These are phyloP conservation scores for Discostella stelligeroides DNA, from an alignment of 108 stramenopile species.

Conservation along the genomic window DNA sequence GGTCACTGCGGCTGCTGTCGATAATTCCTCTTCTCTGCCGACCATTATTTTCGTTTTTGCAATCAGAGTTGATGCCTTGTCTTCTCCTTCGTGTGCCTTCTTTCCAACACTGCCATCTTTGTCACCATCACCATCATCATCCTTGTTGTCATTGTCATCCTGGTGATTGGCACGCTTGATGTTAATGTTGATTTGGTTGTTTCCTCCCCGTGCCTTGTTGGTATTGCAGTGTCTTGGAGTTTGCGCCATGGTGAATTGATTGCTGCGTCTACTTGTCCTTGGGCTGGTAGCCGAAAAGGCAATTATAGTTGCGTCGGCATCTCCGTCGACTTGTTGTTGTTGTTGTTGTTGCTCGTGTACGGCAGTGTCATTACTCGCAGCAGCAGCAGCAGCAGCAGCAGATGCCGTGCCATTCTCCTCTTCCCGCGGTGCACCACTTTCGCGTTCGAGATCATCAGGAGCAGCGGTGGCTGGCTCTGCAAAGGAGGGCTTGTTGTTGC, in stretches of 20 bases:
- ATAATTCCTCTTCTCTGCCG: not conserved
- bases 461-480: too few species aligned
- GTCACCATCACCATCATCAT: not conserved
- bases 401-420: not conserved
- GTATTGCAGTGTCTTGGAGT: conserved; percentile 12
- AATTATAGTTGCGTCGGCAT: too few species aligned
- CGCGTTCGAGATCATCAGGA: too few species aligned
- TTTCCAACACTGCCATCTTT: not conserved
- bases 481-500: too few species aligned
- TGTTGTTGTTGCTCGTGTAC: too few species aligned
- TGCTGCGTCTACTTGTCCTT: not conserved
- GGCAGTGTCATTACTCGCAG: not conserved
- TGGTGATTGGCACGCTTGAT: not conserved
- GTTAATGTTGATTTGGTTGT: too few species aligned
- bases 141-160: not conserved
- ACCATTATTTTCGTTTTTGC: not conserved
- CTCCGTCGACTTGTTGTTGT: too few species aligned
- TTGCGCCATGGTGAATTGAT: not conserved
- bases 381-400: too few species aligned
- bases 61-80: not conserved
- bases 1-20: too few species aligned
- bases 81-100: not conserved
- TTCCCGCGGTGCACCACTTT: too few species aligned
- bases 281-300: not conserved
- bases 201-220: not conserved